These are phyloP conservation scores for Phlyctochytrium bullatum DNA, from an alignment of 192 early-diverging fungal genomes.

Conservation along the genomic window DNA sequence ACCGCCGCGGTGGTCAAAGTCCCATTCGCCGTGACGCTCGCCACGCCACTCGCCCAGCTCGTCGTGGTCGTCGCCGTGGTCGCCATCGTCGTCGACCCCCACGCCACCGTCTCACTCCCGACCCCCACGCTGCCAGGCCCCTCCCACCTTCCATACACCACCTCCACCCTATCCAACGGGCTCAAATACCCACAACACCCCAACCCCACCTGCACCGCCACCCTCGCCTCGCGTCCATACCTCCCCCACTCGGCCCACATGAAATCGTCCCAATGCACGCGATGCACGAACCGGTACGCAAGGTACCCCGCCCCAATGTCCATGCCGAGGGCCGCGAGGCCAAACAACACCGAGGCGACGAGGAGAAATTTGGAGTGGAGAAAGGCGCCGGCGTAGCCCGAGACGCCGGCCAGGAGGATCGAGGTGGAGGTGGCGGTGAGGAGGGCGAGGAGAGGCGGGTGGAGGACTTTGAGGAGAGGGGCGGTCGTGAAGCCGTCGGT, in stretches of 20 bases:
- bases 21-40: no score
- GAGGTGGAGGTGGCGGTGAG: neutral
- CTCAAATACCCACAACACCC: slow-evolving; percentile 3
- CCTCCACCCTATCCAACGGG: neutral
- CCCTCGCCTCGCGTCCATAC: neutral
- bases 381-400: neutral
- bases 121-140: neutral
- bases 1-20: neutral
- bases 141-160: neutral
- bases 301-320: neutral
- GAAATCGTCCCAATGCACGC: neutral
- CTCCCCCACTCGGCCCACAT: neutral
- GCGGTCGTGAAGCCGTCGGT: neutral
- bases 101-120: neutral
- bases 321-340: neutral
- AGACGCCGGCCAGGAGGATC: neutral
- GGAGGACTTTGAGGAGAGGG: neutral
- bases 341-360: neutral
- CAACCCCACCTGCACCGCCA: neutral
- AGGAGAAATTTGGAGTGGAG: neutral
- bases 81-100: neutral
- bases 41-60: no score
- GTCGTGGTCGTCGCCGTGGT: neutral
- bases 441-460: neutral
- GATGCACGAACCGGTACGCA: neutral